Conservation (phyloP, 148 eudicot species). For the Nepenthes gracilis region DNA sequence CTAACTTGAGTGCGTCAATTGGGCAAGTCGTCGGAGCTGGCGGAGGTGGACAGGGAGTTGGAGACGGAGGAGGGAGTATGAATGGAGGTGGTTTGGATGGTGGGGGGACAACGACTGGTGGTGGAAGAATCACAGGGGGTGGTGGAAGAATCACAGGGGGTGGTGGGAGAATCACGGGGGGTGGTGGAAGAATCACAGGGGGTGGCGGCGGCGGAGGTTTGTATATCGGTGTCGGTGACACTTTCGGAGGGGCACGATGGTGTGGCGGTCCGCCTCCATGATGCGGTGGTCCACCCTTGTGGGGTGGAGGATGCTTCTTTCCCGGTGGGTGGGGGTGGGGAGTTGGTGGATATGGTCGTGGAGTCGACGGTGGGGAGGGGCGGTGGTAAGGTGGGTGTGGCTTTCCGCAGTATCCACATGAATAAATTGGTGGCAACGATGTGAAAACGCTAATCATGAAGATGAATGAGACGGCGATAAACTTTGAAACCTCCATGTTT, state of each 20-base stretch:
- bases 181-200: slow-evolving; percentile 4
- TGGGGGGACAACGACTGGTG: slow-evolving; percentile 23
- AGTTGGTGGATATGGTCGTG: slow-evolving; percentile 12
- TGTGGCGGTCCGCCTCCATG: slow-evolving; percentile 16
- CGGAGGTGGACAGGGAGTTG: slow-evolving; percentile 8
- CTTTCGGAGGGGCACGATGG: neutral
- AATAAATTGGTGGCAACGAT: slow-evolving; percentile 49
- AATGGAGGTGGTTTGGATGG: slow-evolving; percentile 40
- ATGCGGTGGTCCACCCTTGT: slow-evolving; percentile 5
- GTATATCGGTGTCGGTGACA: neutral
- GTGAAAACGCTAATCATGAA: slow-evolving; percentile 51
- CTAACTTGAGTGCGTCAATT: slow-evolving; percentile 69
- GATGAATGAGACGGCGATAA: slow-evolving; percentile 32
- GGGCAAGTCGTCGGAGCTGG: slow-evolving; percentile 45
- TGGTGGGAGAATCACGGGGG: slow-evolving; percentile 13
- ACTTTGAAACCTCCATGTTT: slow-evolving; percentile 28
- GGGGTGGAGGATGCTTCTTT: slow-evolving; percentile 12
- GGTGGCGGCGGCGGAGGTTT: slow-evolving; percentile 7
- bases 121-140: neutral
- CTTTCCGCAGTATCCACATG: slow-evolving; percentile 47
- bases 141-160: slow-evolving; percentile 1
- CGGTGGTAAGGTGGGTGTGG: slow-evolving; percentile 40
- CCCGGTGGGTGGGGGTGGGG: slow-evolving; percentile 12
- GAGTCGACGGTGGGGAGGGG: slow-evolving; percentile 17
- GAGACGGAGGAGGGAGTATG: slow-evolving; percentile 28